A percentile compares a stretch with the other conserved stretches of the same genome.
These are phyloP conservation scores for Bromus sterilis DNA, from an alignment of 176 grass and related monocot species.

Conservation along the genomic window DNA sequence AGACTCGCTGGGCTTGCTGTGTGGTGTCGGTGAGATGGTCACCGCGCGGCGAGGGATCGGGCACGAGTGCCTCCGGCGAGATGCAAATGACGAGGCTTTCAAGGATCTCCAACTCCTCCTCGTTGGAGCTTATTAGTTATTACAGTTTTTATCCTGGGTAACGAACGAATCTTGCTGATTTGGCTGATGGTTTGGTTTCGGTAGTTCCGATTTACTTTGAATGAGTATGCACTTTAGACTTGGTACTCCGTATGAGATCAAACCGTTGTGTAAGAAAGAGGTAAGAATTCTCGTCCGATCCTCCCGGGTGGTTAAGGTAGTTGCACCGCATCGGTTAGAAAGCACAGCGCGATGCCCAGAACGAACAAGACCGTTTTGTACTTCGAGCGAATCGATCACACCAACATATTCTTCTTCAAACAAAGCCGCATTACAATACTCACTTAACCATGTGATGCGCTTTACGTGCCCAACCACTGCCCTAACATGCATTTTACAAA, in stretches of 20 bases:
- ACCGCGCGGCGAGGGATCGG: neutral
- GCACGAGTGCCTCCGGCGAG: too few species aligned
- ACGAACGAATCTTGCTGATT: too few species aligned
- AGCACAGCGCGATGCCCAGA: neutral
- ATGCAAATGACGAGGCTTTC: too few species aligned
- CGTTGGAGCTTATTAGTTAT: too few species aligned
- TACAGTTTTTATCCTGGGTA: too few species aligned
- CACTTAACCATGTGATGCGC: neutral
- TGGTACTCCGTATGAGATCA: too few species aligned
- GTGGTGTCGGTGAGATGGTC: neutral
- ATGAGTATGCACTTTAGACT: too few species aligned
- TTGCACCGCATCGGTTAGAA: neutral
- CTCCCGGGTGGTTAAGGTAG: neutral
- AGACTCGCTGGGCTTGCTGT: neutral
- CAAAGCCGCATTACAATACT: neutral
- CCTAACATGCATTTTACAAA: neutral
- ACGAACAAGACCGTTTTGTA: neutral
- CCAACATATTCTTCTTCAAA: neutral
- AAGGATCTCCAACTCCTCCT: too few species aligned
- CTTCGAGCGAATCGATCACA: neutral
- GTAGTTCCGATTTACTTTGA: too few species aligned
- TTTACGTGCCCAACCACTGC: neutral
- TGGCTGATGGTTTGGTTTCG: too few species aligned
- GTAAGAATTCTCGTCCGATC: too few species aligned
- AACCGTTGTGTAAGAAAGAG: too few species aligned